A percentile compares a stretch with the other conserved stretches of the same genome.
phyloP scores from a whole-genome alignment of 2,329 filamentous ascomycete species.

The Alternaria viburni region DNA sequence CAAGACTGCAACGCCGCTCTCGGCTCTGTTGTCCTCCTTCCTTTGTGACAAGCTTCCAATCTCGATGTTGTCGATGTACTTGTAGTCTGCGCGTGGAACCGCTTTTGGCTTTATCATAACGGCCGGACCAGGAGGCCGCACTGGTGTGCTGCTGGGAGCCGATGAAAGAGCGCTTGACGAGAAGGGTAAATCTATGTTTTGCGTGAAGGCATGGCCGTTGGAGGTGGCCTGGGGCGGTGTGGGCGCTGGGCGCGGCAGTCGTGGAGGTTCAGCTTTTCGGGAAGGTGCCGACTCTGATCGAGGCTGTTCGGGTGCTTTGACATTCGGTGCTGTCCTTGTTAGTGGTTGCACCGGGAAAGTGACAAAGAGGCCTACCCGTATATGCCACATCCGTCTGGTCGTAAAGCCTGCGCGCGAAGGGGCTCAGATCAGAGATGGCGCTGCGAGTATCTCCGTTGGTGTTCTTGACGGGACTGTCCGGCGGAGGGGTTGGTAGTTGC shows the following conservation, averaged over 20 bases:
- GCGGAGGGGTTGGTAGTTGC: slow-evolving; percentile 40
- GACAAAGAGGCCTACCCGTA: slow-evolving; percentile 30
- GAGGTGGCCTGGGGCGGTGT: slow-evolving; percentile 17
- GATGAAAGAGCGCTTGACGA: slow-evolving; percentile 21
- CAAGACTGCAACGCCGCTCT: slow-evolving; percentile 64
- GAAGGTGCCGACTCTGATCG: slow-evolving; percentile 15
- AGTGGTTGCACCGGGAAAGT: slow-evolving; percentile 4
- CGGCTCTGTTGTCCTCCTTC: slow-evolving; percentile 59
- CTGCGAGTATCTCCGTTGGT: slow-evolving; percentile 28
- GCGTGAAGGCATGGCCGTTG: slow-evolving; percentile 18
- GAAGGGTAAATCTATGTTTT: slow-evolving; percentile 22
- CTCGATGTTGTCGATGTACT: slow-evolving; percentile 46
- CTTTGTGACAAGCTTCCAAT: slow-evolving; percentile 52
- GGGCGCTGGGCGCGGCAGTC: slow-evolving; percentile 13
- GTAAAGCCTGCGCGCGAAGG: slow-evolving; percentile 63
- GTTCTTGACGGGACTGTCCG: slow-evolving; percentile 31
- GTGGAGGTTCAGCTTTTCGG: slow-evolving; percentile 14
- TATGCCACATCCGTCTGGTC: slow-evolving; percentile 49
- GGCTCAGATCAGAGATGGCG: slow-evolving; percentile 48
- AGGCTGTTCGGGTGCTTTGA: slow-evolving; percentile 12
- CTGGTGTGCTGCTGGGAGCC: slow-evolving; percentile 20
- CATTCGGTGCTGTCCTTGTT: slow-evolving; percentile 26
- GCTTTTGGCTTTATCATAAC: slow-evolving; percentile 57
- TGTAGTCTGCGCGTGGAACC: slow-evolving; percentile 51
- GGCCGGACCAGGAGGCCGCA: slow-evolving; percentile 46